Evolutionary conservation across 495 filamentous ascomycete species (phyloP).

Genomic region (Aspergillus wentii): DNA sequence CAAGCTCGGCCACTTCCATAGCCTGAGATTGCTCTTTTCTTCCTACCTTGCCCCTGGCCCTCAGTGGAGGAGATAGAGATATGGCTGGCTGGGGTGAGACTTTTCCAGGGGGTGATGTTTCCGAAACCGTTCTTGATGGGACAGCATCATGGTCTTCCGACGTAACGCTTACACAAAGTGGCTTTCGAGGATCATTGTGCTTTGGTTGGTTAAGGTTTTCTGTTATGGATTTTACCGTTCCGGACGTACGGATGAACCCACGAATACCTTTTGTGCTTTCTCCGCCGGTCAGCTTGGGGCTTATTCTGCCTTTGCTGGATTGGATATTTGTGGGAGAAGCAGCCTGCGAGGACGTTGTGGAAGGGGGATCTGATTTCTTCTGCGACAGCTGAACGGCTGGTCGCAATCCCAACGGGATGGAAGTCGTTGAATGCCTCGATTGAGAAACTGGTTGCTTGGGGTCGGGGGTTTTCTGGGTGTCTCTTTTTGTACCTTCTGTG

Average conservation of each 20-base stretch:
- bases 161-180: too few species aligned
- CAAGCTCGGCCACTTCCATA: conserved; percentile 35
- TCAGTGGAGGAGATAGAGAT: too few species aligned
- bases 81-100: too few species aligned
- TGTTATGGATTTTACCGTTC: conserved; percentile 24
- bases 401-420: conserved; percentile 28
- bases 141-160: too few species aligned
- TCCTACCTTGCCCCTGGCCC: too few species aligned
- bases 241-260: conserved; percentile 41
- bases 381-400: conserved; percentile 20
- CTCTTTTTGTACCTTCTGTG: too few species aligned
- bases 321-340: conserved; percentile 7
- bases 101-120: not conserved
- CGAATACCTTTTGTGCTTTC: conserved; percentile 25
- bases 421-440: conserved; percentile 24
- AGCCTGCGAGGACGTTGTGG: conserved; percentile 16
- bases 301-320: conserved; percentile 4
- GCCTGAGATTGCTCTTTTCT: conserved; percentile 8
- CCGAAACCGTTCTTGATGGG: conserved; percentile 3
- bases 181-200: conserved; percentile 13
- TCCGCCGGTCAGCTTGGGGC: conserved; percentile 5
- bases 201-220: conserved; percentile 20
- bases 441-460: conserved; percentile 5
- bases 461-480: conserved; percentile 2
- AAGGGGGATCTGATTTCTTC: conserved; percentile 20